phyloP scores from a whole-genome alignment of 2,329 filamentous ascomycete species.

The Aspergillus sp. region DNA sequence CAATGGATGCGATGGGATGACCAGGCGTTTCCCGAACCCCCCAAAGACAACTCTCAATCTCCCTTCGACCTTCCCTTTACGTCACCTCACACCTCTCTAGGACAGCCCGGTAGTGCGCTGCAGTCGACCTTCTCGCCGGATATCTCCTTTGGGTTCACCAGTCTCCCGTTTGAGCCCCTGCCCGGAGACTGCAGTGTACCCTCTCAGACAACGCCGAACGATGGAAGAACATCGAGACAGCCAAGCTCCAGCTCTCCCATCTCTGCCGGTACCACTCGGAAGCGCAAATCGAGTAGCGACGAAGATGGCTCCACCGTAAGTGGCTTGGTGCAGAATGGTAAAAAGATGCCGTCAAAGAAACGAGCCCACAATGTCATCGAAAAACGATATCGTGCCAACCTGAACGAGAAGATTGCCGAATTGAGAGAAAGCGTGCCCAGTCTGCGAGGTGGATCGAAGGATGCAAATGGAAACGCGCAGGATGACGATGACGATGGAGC shows the following conservation, averaged over 20 bases:
- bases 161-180: constrained; percentile 18
- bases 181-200: constrained; percentile 1
- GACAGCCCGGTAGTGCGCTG: constrained; percentile 15
- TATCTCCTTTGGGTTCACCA: constrained; percentile 25
- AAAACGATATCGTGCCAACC: constrained; percentile 90
- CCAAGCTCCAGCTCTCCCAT: constrained; percentile 20
- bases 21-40: constrained; percentile 23
- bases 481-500: constrained; percentile 79
- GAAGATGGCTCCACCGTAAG: constrained; percentile 30
- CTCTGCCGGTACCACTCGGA: constrained; percentile 43
- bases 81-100: constrained; percentile 20
- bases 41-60: constrained; percentile 20
- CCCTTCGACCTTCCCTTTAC: constrained; percentile 19
- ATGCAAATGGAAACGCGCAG: constrained; percentile 29
- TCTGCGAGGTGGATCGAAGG: constrained; percentile 74
- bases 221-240: constrained; percentile 9
- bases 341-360: constrained; percentile 71
- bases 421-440: constrained; percentile 88
- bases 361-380: constrained; percentile 98
- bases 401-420: constrained; percentile 95
- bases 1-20: constrained; percentile 45
- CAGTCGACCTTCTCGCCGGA: constrained; percentile 25
- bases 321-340: constrained; percentile 21
- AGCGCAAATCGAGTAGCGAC: constrained; percentile 66
- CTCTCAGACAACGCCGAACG: constrained; percentile 3